Base-by-base conservation (phyloP, 139 green algal genomes). In the Pedinophyceae sp. region DNA sequence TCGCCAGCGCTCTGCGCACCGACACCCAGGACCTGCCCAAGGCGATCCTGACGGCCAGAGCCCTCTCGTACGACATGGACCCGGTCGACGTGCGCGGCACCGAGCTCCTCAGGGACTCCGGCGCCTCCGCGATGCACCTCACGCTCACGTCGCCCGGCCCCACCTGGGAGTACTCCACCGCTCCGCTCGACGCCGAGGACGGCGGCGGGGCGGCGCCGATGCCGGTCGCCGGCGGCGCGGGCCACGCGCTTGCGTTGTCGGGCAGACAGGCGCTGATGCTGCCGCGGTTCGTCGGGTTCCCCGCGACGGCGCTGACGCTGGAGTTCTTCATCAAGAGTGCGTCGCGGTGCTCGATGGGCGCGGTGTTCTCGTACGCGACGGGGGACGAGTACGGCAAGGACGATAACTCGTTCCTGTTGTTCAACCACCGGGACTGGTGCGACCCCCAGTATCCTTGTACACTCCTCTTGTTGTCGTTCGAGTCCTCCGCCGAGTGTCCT, bases 311-410 rank as follows among this genome's bases (percentile, higher is more conserved):
- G 4, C 47, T 93, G 26, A 93, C 84, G 1, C 61, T 93, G 27
- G 84, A 93, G 74, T 90, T 93, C 53, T 93, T 81, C 83, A 93
- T 93, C 83, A 63, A 56, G 48, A 74, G 54, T 22, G 60, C 65
- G 24, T 74, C 82, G 58, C 68, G 60, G 19, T 85, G 77, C 66
- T 41, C 69, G 3, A 60, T 69, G 3, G 79, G 79, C 2, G 73
- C 77, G 54, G 74, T 74, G 16, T 83, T 87, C 63, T 70, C 47
- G 50, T 87, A 87, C 50, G 77, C 79, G 1, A 34, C 58, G 19
- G 79, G 79, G 23, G 52, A 64, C 17, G 34, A 7, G 34, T 88
- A 89, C 58, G 58, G 70, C 30, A 40, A 77, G 22, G 49, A 48
- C 25, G 84, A 93, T 72, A 93, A 93, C 64, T 59, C 73, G 4